phyloP scores from a whole-genome alignment of 768 basidiomycete genomes.

The Leccinum subgranulosum region DNA sequence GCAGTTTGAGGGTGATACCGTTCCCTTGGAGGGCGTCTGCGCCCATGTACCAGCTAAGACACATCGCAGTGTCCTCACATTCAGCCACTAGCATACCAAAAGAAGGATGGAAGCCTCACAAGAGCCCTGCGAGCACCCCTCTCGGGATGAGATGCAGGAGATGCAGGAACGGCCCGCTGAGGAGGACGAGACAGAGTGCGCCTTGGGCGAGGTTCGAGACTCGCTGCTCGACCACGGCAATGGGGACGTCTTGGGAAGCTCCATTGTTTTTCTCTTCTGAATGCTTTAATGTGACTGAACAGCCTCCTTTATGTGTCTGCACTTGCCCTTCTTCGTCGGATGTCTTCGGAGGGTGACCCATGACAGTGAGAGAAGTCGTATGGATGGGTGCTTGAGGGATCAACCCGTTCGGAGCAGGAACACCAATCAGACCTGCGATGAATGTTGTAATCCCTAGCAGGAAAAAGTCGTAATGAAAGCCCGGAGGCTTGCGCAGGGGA shows the following conservation, averaged over 20 bases:
- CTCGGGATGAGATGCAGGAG: constrained; percentile 77
- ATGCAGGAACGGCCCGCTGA: constrained; percentile 80
- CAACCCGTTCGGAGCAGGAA: constrained; percentile 84
- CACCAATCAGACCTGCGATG: constrained; percentile 78
- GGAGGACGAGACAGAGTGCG: constrained; percentile 69
- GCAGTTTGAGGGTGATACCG: constrained; percentile 77
- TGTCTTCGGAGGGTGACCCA: constrained; percentile 46
- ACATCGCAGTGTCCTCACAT: not conserved
- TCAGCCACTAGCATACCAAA: not conserved
- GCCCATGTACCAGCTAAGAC: constrained; percentile 85
- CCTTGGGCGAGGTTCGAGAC: constrained; percentile 90
- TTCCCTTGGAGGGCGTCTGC: constrained; percentile 75
- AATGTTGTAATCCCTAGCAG: constrained; percentile 88
- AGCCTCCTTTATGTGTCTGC: not conserved
- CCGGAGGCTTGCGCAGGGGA: constrained; percentile 86
- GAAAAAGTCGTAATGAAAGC: constrained; percentile 88
- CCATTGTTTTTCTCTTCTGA: constrained; percentile 24
- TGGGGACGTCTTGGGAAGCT: constrained; percentile 48
- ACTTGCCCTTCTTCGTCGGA: constrained; percentile 36
- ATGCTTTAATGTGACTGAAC: not conserved
- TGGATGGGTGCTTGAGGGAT: constrained; percentile 93
- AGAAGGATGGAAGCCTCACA: constrained; percentile 45
- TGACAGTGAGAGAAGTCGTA: constrained; percentile 74
- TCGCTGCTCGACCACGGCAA: constrained; percentile 88
- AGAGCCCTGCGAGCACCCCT: constrained; percentile 81